Evolutionary conservation across 352 stramenopile species (phyloP).

Genomic region (Peronospora destructor): DNA sequence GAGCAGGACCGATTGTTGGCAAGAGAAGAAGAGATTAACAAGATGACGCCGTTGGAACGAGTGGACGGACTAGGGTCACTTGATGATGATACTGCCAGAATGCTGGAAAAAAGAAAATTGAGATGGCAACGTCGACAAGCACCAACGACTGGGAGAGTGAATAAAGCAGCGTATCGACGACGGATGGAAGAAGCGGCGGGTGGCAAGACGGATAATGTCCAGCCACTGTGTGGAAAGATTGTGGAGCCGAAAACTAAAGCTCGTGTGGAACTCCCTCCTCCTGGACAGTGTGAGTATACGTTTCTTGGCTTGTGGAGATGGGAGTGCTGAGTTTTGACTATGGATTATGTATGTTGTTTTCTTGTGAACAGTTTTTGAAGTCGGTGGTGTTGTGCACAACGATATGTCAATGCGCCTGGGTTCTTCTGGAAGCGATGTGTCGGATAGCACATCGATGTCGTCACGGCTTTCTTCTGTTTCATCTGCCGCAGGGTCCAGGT

Average conservation of each 20-base stretch:
- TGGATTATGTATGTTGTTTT: constrained; percentile 2
- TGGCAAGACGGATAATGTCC: constrained; percentile 73
- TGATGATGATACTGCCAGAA: constrained; percentile 62
- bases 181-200: constrained; percentile 67
- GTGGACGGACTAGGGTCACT: constrained; percentile 57
- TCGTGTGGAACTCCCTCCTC: constrained; percentile 62
- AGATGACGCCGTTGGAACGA: constrained; percentile 69
- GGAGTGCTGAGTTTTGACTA: too few relatives aligned
- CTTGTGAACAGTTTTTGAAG: constrained; percentile 45
- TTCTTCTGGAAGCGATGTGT: constrained; percentile 46
- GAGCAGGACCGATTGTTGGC: constrained; percentile 48
- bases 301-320: too few relatives aligned
- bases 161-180: constrained; percentile 69
- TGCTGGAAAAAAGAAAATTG: constrained; percentile 73
- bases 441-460: constrained; percentile 47
- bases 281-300: constrained; percentile 61
- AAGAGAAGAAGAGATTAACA: constrained; percentile 60
- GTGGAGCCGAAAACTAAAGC: constrained; percentile 61
- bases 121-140: constrained; percentile 60
- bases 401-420: constrained; percentile 20
- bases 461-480: constrained; percentile 56
- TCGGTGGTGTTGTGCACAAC: constrained; percentile 26
- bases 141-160: constrained; percentile 60
- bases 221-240: constrained; percentile 51
- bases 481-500: constrained; percentile 20